phyloP scores from a whole-genome alignment of 2,329 filamentous ascomycete genomes.

The Trichoderma atrobrunneum region DNA sequence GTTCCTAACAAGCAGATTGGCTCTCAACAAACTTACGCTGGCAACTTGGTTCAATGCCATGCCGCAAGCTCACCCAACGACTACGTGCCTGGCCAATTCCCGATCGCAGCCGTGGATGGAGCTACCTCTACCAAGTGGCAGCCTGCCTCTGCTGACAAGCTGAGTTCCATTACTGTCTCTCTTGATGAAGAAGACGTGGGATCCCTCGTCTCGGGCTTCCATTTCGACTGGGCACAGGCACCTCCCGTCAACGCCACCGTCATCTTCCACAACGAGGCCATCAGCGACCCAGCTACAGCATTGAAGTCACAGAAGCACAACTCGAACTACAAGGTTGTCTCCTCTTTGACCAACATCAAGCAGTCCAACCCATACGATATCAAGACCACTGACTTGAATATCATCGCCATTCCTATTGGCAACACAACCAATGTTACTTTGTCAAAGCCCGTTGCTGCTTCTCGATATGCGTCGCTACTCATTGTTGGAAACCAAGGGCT shows the following conservation, averaged over 20 bases:
- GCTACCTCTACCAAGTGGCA: conserved; percentile 26
- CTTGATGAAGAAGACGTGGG: conserved; percentile 18
- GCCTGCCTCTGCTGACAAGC: conserved; percentile 19
- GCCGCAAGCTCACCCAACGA: conserved; percentile 46
- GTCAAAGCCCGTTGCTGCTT: conserved; percentile 5
- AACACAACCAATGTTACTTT: conserved; percentile 24
- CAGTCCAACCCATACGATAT: conserved; percentile 20
- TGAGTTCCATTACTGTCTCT: conserved; percentile 22
- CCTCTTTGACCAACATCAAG: conserved; percentile 11
- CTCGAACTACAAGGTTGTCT: conserved; percentile 16
- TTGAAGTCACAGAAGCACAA: neutral
- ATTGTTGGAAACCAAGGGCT: conserved; percentile 24
- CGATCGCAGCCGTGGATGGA: conserved; percentile 32
- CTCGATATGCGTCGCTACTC: conserved; percentile 23
- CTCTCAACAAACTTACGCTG: conserved; percentile 49
- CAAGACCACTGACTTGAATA: conserved; percentile 3
- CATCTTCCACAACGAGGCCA: conserved; percentile 23
- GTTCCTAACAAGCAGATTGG: conserved; percentile 59
- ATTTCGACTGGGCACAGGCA: conserved; percentile 25
- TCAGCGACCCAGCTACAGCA: neutral
- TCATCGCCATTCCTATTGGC: conserved; percentile 20
- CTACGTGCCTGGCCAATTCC: conserved; percentile 65
- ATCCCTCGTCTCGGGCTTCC: conserved; percentile 20
- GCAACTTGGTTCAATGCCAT: conserved; percentile 65
- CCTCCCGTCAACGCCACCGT: conserved; percentile 25